A percentile compares a stretch with the other conserved stretches of the same genome.
Evolutionary conservation across 2,329 filamentous ascomycete species (phyloP).

Genomic region (Penicillium sp.): DNA sequence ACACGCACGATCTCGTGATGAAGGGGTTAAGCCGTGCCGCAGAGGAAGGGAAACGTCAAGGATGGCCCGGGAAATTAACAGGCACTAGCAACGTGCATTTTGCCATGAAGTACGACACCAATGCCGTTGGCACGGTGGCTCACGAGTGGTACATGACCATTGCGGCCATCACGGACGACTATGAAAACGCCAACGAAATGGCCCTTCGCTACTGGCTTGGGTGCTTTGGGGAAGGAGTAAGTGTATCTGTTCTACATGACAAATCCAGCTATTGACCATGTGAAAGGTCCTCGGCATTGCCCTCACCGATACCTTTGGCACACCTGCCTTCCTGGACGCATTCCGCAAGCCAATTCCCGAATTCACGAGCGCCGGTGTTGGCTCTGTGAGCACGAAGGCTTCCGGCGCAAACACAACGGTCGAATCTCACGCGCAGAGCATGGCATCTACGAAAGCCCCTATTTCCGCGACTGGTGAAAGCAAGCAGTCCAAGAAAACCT

Average conservation of each 20-base stretch:
- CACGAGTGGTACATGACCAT: conserved; percentile 99
- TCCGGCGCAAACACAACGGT: conserved; percentile 43
- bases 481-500: conserved; percentile 52
- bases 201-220: conserved; percentile 83
- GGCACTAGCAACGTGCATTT: conserved; percentile 97
- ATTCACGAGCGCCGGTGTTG: conserved; percentile 26
- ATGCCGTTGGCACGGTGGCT: conserved; percentile 81
- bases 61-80: conserved; percentile 65
- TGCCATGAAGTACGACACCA: conserved; percentile 82
- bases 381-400: conserved; percentile 35
- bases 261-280: not conserved
- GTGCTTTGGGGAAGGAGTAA: conserved; percentile 73
- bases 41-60: conserved; percentile 60
- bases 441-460: conserved; percentile 16
- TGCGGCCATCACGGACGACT: conserved; percentile 82
- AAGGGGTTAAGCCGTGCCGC: conserved; percentile 74
- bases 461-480: conserved; percentile 23
- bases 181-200: conserved; percentile 74
- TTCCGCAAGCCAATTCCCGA: conserved; percentile 62
- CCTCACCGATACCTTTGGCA: conserved; percentile 94
- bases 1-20: conserved; percentile 89
- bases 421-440: too few species aligned
- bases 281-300: conserved; percentile 71
- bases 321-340: conserved; percentile 74
- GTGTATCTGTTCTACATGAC: conserved; percentile 12